These are phyloP conservation scores for Boletus huronensis DNA, from an alignment of 768 basidiomycete genomes.

Conservation along the genomic window DNA sequence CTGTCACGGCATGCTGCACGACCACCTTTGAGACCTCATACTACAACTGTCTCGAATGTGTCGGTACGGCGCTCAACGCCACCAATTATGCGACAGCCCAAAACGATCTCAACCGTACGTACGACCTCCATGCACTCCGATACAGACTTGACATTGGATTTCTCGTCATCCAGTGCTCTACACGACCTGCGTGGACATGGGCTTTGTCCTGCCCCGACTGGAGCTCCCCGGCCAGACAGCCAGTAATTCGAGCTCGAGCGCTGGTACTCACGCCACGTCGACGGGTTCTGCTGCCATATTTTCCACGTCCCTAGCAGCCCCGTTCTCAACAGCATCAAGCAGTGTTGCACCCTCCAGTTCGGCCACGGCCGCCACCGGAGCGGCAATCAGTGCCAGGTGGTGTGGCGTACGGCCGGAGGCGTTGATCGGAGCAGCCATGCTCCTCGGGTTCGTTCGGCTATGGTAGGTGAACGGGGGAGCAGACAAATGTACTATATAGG, in stretches of 20 bases:
- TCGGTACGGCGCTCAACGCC: slow-evolving; percentile 26
- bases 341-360: background rate
- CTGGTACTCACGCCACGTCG: background rate
- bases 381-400: background rate
- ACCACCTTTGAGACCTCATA: slow-evolving; percentile 37
- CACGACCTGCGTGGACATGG: slow-evolving; percentile 25
- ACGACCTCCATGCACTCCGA: too few species aligned
- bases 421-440: slow-evolving; percentile 2
- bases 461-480: slow-evolving; percentile 7
- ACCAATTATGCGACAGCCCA: slow-evolving; percentile 32
- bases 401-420: background rate
- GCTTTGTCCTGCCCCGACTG: slow-evolving; percentile 22
- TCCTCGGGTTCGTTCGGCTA: slow-evolving; percentile 7
- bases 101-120: slow-evolving; percentile 35
- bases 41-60: slow-evolving; percentile 42
- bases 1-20: slow-evolving; percentile 37
- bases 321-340: background rate
- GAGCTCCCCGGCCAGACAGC: slow-evolving; percentile 27
- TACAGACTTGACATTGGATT: too few species aligned
- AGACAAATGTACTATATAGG: background rate
- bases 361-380: background rate
- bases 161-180: slow-evolving; percentile 16
- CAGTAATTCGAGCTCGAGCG: slow-evolving; percentile 11
- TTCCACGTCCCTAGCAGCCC: background rate
- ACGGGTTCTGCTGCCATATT: background rate